Conservation (phyloP, 177 flowering plant species). For the Vitis hybrid region DNA sequence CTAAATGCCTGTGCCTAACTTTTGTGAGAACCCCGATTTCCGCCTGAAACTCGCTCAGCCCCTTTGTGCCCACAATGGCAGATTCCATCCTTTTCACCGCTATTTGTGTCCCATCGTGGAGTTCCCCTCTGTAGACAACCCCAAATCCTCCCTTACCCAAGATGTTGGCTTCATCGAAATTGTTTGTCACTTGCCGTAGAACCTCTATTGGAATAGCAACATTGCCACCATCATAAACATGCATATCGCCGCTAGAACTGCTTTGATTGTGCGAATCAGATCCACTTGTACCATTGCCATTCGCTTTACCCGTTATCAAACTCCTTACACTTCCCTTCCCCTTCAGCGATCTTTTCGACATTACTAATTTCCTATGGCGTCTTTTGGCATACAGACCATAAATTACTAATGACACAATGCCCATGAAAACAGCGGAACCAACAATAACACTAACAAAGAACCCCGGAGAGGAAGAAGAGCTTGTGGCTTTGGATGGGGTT, state of each 20-base stretch:
- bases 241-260: slow-evolving; percentile 5
- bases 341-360: background rate
- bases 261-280: slow-evolving; percentile 9
- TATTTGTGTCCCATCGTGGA: slow-evolving; percentile 36
- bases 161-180: slow-evolving; percentile 31
- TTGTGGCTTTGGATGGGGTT: background rate
- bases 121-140: slow-evolving; percentile 36
- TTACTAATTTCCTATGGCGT: background rate
- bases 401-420: slow-evolving; percentile 12
- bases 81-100: slow-evolving; percentile 50
- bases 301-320: background rate
- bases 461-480: slow-evolving; percentile 18
- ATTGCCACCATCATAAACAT: slow-evolving; percentile 24
- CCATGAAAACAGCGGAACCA: slow-evolving; percentile 18
- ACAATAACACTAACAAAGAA: slow-evolving; percentile 28
- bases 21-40: slow-evolving; percentile 44
- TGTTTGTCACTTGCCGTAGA: slow-evolving; percentile 33
- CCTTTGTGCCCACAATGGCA: slow-evolving; percentile 22
- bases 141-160: slow-evolving; percentile 50
- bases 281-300: slow-evolving; percentile 7
- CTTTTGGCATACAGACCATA: slow-evolving; percentile 16
- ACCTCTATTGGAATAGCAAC: slow-evolving; percentile 27
- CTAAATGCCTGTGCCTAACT: slow-evolving; percentile 45
- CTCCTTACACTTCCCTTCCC: background rate
- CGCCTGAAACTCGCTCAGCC: slow-evolving; percentile 38